Conservation (phyloP, 2,329 filamentous ascomycete genomes). For the Arthrobotrys entomopaga region DNA sequence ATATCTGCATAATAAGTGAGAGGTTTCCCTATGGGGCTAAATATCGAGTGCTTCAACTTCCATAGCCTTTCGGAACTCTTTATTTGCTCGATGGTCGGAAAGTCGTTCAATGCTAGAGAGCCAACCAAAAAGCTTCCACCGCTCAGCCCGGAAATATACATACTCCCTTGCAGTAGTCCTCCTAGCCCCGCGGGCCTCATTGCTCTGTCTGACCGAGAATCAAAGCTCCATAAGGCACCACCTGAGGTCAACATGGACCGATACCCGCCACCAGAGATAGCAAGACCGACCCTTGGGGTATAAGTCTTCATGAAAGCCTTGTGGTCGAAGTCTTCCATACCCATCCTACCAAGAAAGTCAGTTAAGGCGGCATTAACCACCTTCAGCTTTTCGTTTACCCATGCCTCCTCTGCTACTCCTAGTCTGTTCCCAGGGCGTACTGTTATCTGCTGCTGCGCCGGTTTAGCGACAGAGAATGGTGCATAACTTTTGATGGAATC, state of each 20-base stretch:
- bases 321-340: slow-evolving; percentile 81
- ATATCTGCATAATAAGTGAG: slow-evolving; percentile 72
- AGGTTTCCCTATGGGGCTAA: slow-evolving; percentile 66
- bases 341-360: slow-evolving; percentile 75
- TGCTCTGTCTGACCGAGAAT: slow-evolving; percentile 74
- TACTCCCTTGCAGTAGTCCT: slow-evolving; percentile 81
- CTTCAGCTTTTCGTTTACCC: slow-evolving; percentile 76
- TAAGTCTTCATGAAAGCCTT: slow-evolving; percentile 75
- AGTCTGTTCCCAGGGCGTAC: slow-evolving; percentile 17
- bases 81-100: slow-evolving; percentile 40
- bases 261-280: slow-evolving; percentile 85
- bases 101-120: slow-evolving; percentile 76
- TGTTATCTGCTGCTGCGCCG: slow-evolving; percentile 3
- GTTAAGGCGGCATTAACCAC: slow-evolving; percentile 80
- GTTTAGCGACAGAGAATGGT: slow-evolving; percentile 32
- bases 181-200: slow-evolving; percentile 75
- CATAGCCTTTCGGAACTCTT: slow-evolving; percentile 65
- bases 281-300: slow-evolving; percentile 77
- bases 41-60: slow-evolving; percentile 72
- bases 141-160: slow-evolving; percentile 82
- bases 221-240: slow-evolving; percentile 81
- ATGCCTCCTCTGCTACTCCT: slow-evolving; percentile 73
- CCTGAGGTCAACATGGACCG: slow-evolving; percentile 85
- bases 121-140: slow-evolving; percentile 87
- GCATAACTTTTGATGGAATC: slow-evolving; percentile 35